Percentiles rank a stretch among this genome's conserved stretches.
These are phyloP conservation scores for Colletotrichum cereale DNA, from an alignment of 2,329 filamentous ascomycete genomes.

Conservation along the genomic window DNA sequence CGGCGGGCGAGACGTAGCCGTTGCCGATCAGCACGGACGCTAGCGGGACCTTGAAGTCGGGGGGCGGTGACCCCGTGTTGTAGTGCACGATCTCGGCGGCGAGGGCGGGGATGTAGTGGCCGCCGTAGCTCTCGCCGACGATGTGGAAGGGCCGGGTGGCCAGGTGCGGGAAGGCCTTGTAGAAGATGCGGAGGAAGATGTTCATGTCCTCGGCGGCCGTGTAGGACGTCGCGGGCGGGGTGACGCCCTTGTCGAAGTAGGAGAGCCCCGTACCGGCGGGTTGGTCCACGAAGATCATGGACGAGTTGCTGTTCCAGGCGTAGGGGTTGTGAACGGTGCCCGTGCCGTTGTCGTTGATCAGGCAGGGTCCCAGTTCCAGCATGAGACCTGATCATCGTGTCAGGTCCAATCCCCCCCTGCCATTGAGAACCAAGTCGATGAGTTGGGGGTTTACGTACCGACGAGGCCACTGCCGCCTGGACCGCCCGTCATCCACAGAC, in stretches of 20 bases:
- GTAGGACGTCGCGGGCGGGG: slow-evolving; percentile 53
- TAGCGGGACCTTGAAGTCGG: slow-evolving; percentile 55
- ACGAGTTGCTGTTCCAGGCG: slow-evolving; percentile 43
- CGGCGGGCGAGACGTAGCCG: slow-evolving; percentile 51
- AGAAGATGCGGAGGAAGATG: slow-evolving; percentile 61
- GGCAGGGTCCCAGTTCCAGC: slow-evolving; percentile 40
- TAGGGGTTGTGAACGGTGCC: slow-evolving; percentile 38
- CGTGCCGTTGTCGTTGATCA: slow-evolving; percentile 35
- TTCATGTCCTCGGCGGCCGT: slow-evolving; percentile 62
- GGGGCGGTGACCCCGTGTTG: slow-evolving; percentile 55
- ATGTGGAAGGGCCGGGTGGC: slow-evolving; percentile 56
- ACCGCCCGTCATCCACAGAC: slow-evolving; percentile 71
- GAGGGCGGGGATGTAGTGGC: slow-evolving; percentile 61
- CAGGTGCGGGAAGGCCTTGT: slow-evolving; percentile 58
- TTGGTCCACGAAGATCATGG: slow-evolving; percentile 60
- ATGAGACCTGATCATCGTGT: slow-evolving; percentile 21
- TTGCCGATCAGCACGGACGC: slow-evolving; percentile 61
- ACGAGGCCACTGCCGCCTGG: slow-evolving; percentile 68
- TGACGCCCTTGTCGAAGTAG: slow-evolving; percentile 47
- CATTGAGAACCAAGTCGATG: not conserved
- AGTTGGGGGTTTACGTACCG: slow-evolving; percentile 43
- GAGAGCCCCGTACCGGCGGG: slow-evolving; percentile 73
- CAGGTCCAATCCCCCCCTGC: not conserved
- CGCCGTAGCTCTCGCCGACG: slow-evolving; percentile 63
- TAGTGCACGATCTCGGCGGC: slow-evolving; percentile 58